Conservation (phyloP, 75 land plant species). For the Picea glauca region DNA sequence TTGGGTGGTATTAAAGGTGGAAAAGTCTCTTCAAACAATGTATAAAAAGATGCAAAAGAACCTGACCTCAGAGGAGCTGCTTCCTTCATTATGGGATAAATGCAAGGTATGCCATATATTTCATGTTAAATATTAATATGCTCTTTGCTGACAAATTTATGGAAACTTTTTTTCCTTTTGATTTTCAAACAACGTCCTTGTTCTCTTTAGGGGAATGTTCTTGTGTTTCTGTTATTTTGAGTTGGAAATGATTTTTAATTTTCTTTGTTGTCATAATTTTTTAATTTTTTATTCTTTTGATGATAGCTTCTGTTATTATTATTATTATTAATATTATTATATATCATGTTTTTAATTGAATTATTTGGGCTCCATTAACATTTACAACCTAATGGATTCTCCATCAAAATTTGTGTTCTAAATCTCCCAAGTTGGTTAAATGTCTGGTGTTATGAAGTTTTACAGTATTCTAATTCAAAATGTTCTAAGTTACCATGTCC, state of each 20-base stretch:
- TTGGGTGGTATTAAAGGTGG: conserved; percentile 59
- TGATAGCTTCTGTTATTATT: background rate
- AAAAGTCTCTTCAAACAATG: conserved; percentile 77
- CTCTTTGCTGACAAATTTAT: background rate
- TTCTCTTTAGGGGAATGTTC: background rate
- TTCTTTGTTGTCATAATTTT: background rate
- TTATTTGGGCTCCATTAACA: background rate
- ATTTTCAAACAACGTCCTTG: background rate
- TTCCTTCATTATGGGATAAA: conserved; percentile 97
- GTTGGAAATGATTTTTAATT: background rate
- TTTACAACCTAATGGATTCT: background rate
- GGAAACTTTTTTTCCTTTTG: too few species aligned
- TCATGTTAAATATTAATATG: background rate
- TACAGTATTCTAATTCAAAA: too few species aligned
- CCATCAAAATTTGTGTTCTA: background rate
- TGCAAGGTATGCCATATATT: conserved; percentile 71
- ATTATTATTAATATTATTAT: background rate
- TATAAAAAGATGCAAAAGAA: conserved; percentile 86
- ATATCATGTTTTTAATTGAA: conserved; percentile 1
- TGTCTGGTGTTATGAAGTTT: background rate
- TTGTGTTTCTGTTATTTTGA: background rate
- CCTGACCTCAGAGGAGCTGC: conserved; percentile 89
- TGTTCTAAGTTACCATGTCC: background rate
- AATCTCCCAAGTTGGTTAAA: conserved; percentile 1
- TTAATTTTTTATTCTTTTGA: background rate